Evolutionary conservation across 2,329 filamentous ascomycete genomes (phyloP), one percentile per base, ranked within the genome.

Genomic region (Claviceps arundinis): DNA sequence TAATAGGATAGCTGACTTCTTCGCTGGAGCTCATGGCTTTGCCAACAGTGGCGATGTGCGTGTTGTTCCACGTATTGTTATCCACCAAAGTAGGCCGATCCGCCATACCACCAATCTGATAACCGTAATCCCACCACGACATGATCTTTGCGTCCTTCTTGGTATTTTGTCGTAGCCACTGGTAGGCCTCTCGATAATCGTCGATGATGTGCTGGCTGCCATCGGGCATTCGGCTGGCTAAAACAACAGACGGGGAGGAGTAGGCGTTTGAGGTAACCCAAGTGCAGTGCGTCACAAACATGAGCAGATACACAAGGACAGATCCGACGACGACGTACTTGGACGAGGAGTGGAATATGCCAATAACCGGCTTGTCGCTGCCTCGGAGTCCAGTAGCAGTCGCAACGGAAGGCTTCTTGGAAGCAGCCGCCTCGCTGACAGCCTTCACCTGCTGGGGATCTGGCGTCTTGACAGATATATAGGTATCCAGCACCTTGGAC

Each of bases 41-140:
- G 64, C 93, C 93, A 54, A 98, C 93, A 14, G 93, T 98, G 50
- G 93, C 93, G 70, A 98, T 98, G 68, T 98, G 93, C 7, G 93
- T 98, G 75, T 98, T 98, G 77, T 98, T 98, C 93, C 93, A 98
- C 2, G 93, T 98, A 74, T 98, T 98, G 77, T 98, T 98, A 75
- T 98, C 93, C 37, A 98, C 93, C 37, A 98, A 77, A 1, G 93
- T 98, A 37, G 93, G 93, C 51, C 93, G 82, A 68, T 98, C 93
- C 48, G 93, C 93, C 93, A 98, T 98, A 59, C 93, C 93, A 73
- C 93, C 93, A 69, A 98, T 98, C 73, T 98, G 93, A 74, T 98
- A 98, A 58, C 93, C 93, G 64, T 98, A 98, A 68, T 98, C 93
- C 93, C 93, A 98, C 93, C 93, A 98, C 1, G 90, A 93, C 91